These are phyloP conservation scores for Gonapodya sp. DNA, from an alignment of 192 early-diverging fungal species.

Conservation along the genomic window DNA sequence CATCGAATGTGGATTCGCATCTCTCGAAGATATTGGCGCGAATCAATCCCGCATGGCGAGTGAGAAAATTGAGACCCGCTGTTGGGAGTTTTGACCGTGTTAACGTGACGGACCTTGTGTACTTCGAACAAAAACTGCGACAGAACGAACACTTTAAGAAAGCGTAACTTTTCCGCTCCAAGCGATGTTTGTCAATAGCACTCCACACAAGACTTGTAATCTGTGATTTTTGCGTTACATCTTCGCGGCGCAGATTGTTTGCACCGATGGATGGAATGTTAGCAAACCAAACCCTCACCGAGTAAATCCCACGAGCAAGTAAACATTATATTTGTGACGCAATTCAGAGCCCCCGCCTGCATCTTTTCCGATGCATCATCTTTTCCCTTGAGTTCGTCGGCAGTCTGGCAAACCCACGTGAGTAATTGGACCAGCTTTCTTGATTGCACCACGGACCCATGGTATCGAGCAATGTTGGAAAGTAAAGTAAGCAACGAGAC, in stretches of 20 bases:
- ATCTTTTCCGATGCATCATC: not conserved
- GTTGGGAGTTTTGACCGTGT: no score
- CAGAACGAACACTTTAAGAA: not conserved
- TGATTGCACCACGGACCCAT: not conserved
- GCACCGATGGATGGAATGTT: not conserved
- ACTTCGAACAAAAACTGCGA: not conserved
- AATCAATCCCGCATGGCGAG: not conserved
- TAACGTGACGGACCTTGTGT: not conserved
- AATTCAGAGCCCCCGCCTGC: not conserved
- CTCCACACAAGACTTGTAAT: not conserved
- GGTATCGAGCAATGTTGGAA: not conserved
- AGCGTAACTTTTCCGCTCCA: not conserved
- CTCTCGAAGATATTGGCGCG: not conserved
- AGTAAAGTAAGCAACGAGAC: not conserved
- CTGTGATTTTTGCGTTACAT: not conserved
- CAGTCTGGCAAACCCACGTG: not conserved
- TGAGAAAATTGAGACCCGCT: not conserved
- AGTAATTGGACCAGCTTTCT: not conserved
- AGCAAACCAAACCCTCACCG: no score
- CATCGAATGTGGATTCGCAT: not conserved
- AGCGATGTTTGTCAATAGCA: not conserved
- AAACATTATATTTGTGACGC: not conserved
- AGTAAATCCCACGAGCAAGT: not conserved
- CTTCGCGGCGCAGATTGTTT: not conserved
- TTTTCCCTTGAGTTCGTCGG: not conserved